phyloP scores from a whole-genome alignment of 805 yeast genomes.

The Debaryomyces maramus region DNA sequence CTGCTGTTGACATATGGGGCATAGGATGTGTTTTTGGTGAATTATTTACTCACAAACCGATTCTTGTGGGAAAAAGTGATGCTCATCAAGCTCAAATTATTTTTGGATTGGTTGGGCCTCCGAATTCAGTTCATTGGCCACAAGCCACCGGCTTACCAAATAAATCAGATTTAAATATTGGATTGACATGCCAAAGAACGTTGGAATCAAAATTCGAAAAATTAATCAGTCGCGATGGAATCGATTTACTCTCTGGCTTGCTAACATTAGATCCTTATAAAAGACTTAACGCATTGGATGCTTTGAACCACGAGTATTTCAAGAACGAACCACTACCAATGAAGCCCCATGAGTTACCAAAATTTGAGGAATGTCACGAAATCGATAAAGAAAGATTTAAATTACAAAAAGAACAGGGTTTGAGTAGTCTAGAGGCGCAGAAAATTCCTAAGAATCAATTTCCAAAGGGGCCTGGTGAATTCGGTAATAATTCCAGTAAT shows the following conservation, averaged over 20 bases:
- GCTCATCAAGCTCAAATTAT: conserved; percentile 82
- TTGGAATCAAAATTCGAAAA: conserved; percentile 50
- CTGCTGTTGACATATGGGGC: conserved; percentile 98
- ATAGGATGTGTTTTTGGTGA: conserved; percentile 95
- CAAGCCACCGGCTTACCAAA: conserved; percentile 59
- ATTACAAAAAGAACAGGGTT: conserved; percentile 35
- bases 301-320: conserved; percentile 71
- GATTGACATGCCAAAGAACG: conserved; percentile 47
- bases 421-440: not conserved
- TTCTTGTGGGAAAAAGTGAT: conserved; percentile 82
- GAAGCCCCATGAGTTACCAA: conserved; percentile 52
- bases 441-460: not conserved
- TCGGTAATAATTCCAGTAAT: not conserved
- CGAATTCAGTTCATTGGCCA: conserved; percentile 62
- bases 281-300: conserved; percentile 78
- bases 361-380: conserved; percentile 86
- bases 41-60: conserved; percentile 76
- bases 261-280: conserved; percentile 68
- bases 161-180: conserved; percentile 44
- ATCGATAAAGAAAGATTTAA: conserved; percentile 65
- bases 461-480: not conserved
- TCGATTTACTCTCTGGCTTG: conserved; percentile 59
- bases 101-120: conserved; percentile 81
- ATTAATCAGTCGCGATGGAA: conserved; percentile 46
- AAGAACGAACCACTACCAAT: conserved; percentile 65